Evolutionary conservation across 768 basidiomycete species (phyloP).

Genomic region (Leccinum subtestaceum): DNA sequence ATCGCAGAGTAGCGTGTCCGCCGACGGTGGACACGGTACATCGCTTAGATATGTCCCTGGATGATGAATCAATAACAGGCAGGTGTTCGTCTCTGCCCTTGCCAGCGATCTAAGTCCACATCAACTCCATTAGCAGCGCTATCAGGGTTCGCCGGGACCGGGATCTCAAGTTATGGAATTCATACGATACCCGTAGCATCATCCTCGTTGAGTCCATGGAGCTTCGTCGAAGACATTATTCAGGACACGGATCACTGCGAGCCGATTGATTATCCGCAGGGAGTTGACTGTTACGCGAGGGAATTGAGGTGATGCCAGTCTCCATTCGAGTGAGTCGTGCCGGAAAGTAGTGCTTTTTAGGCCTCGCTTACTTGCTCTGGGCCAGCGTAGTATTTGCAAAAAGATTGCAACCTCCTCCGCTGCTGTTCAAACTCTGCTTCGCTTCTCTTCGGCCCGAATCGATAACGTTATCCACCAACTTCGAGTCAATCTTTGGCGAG

Average conservation of each 20-base stretch:
- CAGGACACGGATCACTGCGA: background rate
- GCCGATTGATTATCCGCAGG: background rate
- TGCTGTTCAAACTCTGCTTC: background rate
- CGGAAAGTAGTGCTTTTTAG: background rate
- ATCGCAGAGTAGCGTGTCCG: conserved; percentile 8
- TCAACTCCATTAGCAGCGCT: conserved; percentile 8
- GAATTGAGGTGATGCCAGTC: background rate
- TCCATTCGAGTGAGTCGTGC: background rate
- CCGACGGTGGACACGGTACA: background rate
- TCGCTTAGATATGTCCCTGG: conserved; percentile 5
- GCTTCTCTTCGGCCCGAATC: background rate
- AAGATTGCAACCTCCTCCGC: background rate
- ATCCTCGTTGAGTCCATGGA: conserved; percentile 8
- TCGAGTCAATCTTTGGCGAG: background rate
- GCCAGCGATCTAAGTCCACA: background rate
- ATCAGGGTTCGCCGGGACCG: background rate
- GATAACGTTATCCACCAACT: conserved; percentile 1
- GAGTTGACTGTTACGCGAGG: background rate
- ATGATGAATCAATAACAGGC: background rate
- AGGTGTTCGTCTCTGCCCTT: background rate
- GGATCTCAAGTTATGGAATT: conserved; percentile 11
- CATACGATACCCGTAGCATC: conserved; percentile 1
- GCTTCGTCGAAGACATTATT: background rate
- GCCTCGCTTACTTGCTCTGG: background rate
- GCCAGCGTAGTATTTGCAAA: background rate